Base-by-base conservation (phyloP, 2,329 filamentous ascomycete genomes). In the Trichoderma koningii region DNA sequence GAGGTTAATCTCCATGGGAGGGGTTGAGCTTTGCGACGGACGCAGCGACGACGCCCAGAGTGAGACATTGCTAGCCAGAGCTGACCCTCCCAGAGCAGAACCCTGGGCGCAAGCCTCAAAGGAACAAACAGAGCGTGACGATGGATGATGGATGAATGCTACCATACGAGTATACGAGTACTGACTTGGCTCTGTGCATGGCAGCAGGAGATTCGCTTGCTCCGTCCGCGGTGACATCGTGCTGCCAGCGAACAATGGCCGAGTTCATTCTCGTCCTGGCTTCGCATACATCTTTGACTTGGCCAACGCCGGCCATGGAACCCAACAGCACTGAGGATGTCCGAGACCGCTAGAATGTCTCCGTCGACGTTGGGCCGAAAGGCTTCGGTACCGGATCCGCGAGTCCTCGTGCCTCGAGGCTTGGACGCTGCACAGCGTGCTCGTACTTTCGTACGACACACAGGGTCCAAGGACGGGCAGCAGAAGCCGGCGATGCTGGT, bases 1-100 rank as follows among this genome's bases (percentile, higher is more conserved):
- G 56, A 38, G 17, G 38, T 19, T 30, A 34, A 28, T 61, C 47
- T 23, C 57, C 47, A 61, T 52, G 47, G 59, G 59, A 23, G 59
- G 26, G 59, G 42, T 34, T 52, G 59, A 45, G 62, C 52, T 66
- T 68, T 70, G 68, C 69, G 69, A 70, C 69, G 69, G 69, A 69
- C 68, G 68, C 68, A 70, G 67, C 60, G 66, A 50, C 26, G 45
- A 64, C 60, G 64, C 64, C 50, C 55, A 48, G 52, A 66, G 66
- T 69, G 67, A 69, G 67, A 69, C 67, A 66, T 64, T 53, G 63
- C 64, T 64, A 66, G 47, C n/a, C 34, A 63, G 44, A 55, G 56
- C 64, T 65, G 64, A 57, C 50, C 56, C 55, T 55, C 47, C 55
- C 41, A 47, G 26, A 50, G 30, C n/a, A 26, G 34, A 44, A 28